Percentiles rank a stretch among this genome's conserved stretches.
Conservation (phyloP, 225 moss, liverwort and hornwort genomes). For the Sphagnum contortum region DNA sequence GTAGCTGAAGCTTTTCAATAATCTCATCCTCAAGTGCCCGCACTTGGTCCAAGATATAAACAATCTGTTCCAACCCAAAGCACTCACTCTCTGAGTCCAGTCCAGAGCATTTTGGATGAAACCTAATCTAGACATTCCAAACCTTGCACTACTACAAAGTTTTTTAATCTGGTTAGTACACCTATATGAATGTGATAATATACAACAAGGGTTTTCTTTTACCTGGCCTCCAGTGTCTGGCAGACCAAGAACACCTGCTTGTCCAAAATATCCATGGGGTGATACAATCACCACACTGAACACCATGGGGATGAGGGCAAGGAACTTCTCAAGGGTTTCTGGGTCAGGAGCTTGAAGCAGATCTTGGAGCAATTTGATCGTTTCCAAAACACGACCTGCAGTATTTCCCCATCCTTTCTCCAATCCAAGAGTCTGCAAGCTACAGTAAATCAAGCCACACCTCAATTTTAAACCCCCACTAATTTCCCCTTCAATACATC, state of each 20-base stretch:
- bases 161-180: neutral
- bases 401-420: slow-evolving; percentile 56
- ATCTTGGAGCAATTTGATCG: slow-evolving; percentile 59
- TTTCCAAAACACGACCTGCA: slow-evolving; percentile 41
- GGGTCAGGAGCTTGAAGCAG: slow-evolving; percentile 95
- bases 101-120: neutral
- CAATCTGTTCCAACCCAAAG: slow-evolving; percentile 28
- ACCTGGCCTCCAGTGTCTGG: slow-evolving; percentile 97
- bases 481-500: neutral
- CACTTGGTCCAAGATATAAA: slow-evolving; percentile 89
- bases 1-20: slow-evolving; percentile 60
- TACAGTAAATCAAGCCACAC: slow-evolving; percentile 4
- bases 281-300: slow-evolving; percentile 83
- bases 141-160: neutral
- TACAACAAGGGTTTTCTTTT: slow-evolving; percentile 2
- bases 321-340: slow-evolving; percentile 56
- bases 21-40: slow-evolving; percentile 79
- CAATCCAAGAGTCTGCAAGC: slow-evolving; percentile 32
- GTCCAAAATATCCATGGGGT: slow-evolving; percentile 94
- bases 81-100: slow-evolving; percentile 12
- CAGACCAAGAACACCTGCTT: slow-evolving; percentile 75
- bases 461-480: slow-evolving; percentile 5
- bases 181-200: slow-evolving; percentile 13
- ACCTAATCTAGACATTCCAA: neutral
- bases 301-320: slow-evolving; percentile 68